A percentile compares a stretch with the other conserved stretches of the same genome.
Evolutionary conservation across 2,329 filamentous ascomycete genomes (phyloP).

Genomic region (Remersonia thermophila): DNA sequence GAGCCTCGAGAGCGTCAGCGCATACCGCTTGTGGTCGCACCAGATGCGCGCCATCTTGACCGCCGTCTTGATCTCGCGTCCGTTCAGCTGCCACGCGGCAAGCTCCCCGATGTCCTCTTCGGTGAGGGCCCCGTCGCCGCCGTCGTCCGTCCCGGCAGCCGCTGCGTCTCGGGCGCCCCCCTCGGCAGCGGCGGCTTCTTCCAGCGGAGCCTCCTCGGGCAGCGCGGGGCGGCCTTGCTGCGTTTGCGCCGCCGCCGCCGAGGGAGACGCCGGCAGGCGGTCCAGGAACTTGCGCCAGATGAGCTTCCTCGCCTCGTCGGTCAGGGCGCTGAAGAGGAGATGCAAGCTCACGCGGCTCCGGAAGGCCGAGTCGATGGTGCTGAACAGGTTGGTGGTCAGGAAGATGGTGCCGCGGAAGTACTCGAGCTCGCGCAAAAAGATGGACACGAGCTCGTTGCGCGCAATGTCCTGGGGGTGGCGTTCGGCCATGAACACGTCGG

Average conservation of each 20-base stretch:
- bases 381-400: slow-evolving; percentile 31
- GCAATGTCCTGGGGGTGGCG: slow-evolving; percentile 32
- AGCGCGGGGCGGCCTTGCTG: background rate
- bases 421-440: slow-evolving; percentile 34
- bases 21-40: slow-evolving; percentile 32
- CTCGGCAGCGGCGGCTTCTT: background rate
- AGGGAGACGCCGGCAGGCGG: slow-evolving; percentile 18
- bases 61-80: slow-evolving; percentile 34
- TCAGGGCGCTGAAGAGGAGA: slow-evolving; percentile 31
- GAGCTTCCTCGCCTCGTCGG: slow-evolving; percentile 24
- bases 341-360: slow-evolving; percentile 35
- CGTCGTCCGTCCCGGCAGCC: slow-evolving; percentile 1
- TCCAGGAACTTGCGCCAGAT: slow-evolving; percentile 37
- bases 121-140: slow-evolving; percentile 6
- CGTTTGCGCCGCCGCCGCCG: background rate
- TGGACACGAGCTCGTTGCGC: slow-evolving; percentile 36
- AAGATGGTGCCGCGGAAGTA: slow-evolving; percentile 35
- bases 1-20: slow-evolving; percentile 28
- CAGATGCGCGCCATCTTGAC: slow-evolving; percentile 34
- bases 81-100: slow-evolving; percentile 30
- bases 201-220: no score
- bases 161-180: background rate
- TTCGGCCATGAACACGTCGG: slow-evolving; percentile 40
- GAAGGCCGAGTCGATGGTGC: slow-evolving; percentile 32
- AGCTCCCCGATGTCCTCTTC: slow-evolving; percentile 29